phyloP scores from a whole-genome alignment of 495 filamentous ascomycete genomes.

The Penicillium simplicissimum region DNA sequence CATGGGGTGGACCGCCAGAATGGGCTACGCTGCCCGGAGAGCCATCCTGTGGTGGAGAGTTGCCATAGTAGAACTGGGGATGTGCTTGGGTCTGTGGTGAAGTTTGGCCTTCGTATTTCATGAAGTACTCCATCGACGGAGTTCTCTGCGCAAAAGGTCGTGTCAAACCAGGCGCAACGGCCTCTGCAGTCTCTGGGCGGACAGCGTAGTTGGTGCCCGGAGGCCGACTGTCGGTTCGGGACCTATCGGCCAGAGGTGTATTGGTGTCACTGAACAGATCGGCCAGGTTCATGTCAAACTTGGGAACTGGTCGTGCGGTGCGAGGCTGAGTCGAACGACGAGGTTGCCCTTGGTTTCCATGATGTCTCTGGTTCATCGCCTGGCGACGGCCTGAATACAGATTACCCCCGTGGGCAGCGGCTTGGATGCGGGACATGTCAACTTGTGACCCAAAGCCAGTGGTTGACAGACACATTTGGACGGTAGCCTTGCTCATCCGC shows the following conservation, averaged over 20 bases:
- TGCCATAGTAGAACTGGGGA: constrained; percentile 41
- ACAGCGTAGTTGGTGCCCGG: constrained; percentile 22
- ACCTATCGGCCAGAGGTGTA: constrained; percentile 28
- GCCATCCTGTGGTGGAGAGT: constrained; percentile 44
- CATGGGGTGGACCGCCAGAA: constrained; percentile 21
- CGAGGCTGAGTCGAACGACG: constrained; percentile 33
- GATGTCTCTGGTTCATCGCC: constrained; percentile 30
- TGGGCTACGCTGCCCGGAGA: constrained; percentile 37
- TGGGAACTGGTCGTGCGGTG: constrained; percentile 45
- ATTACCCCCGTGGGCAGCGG: constrained; percentile 21
- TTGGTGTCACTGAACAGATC: constrained; percentile 47
- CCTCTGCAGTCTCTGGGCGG: constrained; percentile 32
- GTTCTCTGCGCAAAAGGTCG: constrained; percentile 34
- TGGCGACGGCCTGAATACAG: constrained; percentile 30
- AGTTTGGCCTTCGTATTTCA: constrained; percentile 37
- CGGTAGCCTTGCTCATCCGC: constrained; percentile 90
- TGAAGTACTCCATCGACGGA: constrained; percentile 43
- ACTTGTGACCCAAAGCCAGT: constrained; percentile 71
- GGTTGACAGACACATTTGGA: constrained; percentile 84
- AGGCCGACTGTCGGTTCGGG: constrained; percentile 21
- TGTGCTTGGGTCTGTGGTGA: constrained; percentile 32
- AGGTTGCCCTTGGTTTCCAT: constrained; percentile 23
- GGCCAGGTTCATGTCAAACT: constrained; percentile 66
- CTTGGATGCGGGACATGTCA: constrained; percentile 30
- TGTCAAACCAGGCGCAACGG: constrained; percentile 26